Percentiles rank a stretch among this genome's conserved stretches.
phyloP scores from a whole-genome alignment of 169 alveolate genomes.

The Cyclospora cayetanensis region DNA sequence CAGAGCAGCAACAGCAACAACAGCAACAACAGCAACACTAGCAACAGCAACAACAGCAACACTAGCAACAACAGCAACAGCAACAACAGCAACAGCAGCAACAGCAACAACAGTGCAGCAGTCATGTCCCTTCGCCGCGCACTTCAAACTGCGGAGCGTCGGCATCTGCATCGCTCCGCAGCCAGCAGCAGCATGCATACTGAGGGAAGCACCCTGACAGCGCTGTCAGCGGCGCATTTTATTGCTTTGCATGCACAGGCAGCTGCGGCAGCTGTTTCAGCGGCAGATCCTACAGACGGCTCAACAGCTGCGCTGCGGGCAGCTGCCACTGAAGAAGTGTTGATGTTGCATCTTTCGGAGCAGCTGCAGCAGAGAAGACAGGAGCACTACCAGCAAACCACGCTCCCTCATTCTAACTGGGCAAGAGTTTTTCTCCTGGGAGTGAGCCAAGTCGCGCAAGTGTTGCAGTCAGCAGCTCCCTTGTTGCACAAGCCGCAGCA shows the following conservation, averaged over 20 bases:
- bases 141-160: background rate
- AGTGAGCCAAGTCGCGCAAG: background rate
- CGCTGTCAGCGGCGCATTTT: constrained; percentile 29
- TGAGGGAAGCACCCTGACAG: background rate
- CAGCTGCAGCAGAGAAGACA: constrained; percentile 28
- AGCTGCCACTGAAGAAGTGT: constrained; percentile 35
- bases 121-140: constrained; percentile 23
- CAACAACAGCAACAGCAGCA: constrained; percentile 20
- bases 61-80: constrained; percentile 18
- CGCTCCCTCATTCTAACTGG: background rate
- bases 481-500: background rate
- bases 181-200: background rate
- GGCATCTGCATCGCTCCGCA: background rate
- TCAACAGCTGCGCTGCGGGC: background rate
- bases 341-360: constrained; percentile 16
- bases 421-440: constrained; percentile 7
- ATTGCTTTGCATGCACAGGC: constrained; percentile 20
- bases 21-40: constrained; percentile 36
- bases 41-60: constrained; percentile 31
- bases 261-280: constrained; percentile 19
- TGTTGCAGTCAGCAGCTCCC: constrained; percentile 36
- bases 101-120: constrained; percentile 23
- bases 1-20: constrained; percentile 10
- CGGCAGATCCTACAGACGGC: background rate
- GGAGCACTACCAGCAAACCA: background rate